These are phyloP conservation scores for Claviceps humidiphila DNA, from an alignment of 2,329 filamentous ascomycete species.

Conservation along the genomic window DNA sequence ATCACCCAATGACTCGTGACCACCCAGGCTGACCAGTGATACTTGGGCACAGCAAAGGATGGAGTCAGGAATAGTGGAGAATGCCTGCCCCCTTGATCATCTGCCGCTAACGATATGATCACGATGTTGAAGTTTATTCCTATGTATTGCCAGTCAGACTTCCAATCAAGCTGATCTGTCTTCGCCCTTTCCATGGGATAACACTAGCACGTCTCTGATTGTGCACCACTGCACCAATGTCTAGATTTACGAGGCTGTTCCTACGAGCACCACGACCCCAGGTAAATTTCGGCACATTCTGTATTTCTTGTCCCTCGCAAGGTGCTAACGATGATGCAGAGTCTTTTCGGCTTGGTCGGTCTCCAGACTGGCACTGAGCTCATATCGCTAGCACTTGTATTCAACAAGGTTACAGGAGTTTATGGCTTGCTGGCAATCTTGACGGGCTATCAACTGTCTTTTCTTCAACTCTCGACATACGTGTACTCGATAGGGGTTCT, in stretches of 20 bases:
- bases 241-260: conserved; percentile 23
- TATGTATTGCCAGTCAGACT: not conserved
- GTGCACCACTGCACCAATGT: conserved; percentile 15
- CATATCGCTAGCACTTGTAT: conserved; percentile 66
- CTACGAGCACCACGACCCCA: conserved; percentile 27
- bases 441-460: conserved; percentile 72
- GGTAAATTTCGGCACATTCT: conserved; percentile 15
- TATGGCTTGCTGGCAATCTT: conserved; percentile 83
- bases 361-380: conserved; percentile 78
- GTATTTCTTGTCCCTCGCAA: not conserved
- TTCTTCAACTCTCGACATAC: conserved; percentile 81
- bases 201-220: not conserved
- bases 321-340: conserved; percentile 34
- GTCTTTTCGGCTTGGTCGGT: conserved; percentile 73
- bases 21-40: not conserved
- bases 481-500: conserved; percentile 70
- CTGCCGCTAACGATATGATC: not conserved
- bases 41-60: not conserved
- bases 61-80: not conserved
- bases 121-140: not conserved
- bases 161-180: not conserved
- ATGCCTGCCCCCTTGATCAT: not conserved
- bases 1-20: no score
- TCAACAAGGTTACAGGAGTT: conserved; percentile 86
- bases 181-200: not conserved